Percentiles rank a stretch among this genome's conserved stretches.
These are phyloP conservation scores for Neopestalotiopsis rosae DNA, from an alignment of 2,329 filamentous ascomycete genomes.

Conservation along the genomic window DNA sequence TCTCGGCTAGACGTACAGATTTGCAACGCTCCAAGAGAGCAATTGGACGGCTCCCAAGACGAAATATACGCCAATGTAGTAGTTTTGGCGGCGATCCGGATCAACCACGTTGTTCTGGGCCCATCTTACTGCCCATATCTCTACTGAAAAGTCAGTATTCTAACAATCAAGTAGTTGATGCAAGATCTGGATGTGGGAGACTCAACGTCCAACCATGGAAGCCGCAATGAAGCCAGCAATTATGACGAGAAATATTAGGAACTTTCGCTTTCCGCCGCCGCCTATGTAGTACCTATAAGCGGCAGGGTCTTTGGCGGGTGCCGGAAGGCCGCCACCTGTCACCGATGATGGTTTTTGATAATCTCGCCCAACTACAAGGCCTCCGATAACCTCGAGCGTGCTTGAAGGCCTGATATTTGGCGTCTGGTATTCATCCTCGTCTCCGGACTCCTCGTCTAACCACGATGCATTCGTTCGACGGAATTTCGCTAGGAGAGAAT, in stretches of 20 bases:
- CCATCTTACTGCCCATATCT: conserved; percentile 3
- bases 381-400: no score
- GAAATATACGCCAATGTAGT: conserved; percentile 10
- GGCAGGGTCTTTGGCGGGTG: not conserved
- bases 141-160: not conserved
- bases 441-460: not conserved
- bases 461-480: conserved; percentile 1
- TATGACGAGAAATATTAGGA: conserved; percentile 5
- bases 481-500: conserved; percentile 4
- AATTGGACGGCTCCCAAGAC: not conserved
- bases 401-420: not conserved
- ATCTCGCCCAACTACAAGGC: no score
- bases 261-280: conserved; percentile 8
- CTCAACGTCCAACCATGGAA: conserved; percentile 15
- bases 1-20: not conserved
- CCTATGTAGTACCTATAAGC: conserved; percentile 6
- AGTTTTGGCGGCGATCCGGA: not conserved
- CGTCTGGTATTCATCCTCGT: not conserved
- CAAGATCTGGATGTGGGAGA: not conserved
- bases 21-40: not conserved
- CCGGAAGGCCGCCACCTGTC: no score
- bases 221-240: not conserved
- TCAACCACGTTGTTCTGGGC: not conserved
- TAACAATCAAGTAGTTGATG: not conserved
- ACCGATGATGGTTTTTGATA: no score